Percentiles rank a stretch among this genome's conserved stretches.
Conservation (phyloP, 1,139 yeast species). For the Debaryomyces coudertii region DNA sequence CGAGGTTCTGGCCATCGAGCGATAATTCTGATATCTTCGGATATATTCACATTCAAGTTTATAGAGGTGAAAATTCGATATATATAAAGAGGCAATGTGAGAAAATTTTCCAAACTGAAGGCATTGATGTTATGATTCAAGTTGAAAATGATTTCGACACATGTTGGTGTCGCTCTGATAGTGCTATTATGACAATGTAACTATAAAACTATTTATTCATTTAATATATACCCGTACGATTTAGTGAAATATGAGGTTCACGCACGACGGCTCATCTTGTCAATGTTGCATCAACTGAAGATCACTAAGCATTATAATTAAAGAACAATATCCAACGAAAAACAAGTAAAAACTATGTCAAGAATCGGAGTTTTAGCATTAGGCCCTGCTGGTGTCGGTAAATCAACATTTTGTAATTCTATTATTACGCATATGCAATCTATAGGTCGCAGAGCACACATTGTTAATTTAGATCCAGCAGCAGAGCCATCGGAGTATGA, state of each 20-base stretch:
- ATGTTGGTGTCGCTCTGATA: constrained; percentile 57
- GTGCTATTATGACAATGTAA: constrained; percentile 9
- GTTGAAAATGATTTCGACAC: constrained; percentile 59
- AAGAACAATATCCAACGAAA: not conserved
- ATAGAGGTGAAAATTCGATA: constrained; percentile 67
- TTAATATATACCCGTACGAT: not conserved
- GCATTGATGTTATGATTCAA: constrained; percentile 58
- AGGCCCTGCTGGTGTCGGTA: constrained; percentile 99
- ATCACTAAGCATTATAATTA: constrained; percentile 1
- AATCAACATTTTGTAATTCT: constrained; percentile 86
- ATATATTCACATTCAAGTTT: constrained; percentile 69
- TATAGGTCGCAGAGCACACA: constrained; percentile 89
- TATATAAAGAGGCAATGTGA: constrained; percentile 66
- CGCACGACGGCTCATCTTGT: constrained; percentile 7
- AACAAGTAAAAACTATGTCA: constrained; percentile 57
- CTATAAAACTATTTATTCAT: constrained; percentile 5
- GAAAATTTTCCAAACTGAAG: constrained; percentile 34
- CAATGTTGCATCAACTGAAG: constrained; percentile 4
- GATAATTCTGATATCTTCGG: constrained; percentile 49
- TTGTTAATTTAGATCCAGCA: constrained; percentile 96
- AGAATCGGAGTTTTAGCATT: constrained; percentile 93
- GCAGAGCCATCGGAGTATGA: constrained; percentile 93
- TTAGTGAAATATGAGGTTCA: not conserved
- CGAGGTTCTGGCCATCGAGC: constrained; percentile 85
- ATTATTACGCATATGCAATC: constrained; percentile 87